Conservation (phyloP, 2,329 filamentous ascomycete genomes). For the Metarhizium robertsii region DNA sequence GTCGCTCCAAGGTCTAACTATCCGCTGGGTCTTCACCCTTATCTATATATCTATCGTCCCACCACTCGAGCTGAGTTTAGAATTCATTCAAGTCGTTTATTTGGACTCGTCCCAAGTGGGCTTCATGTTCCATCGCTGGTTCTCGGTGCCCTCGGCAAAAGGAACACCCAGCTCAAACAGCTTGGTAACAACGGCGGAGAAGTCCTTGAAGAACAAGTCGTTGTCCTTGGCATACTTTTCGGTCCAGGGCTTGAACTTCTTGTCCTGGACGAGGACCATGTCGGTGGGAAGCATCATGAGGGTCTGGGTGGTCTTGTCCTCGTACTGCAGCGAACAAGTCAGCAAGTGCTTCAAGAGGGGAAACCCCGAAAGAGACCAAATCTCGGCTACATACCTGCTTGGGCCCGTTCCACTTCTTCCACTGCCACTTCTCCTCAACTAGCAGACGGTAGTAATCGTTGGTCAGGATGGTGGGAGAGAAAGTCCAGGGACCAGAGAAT, state of each 20-base stretch:
- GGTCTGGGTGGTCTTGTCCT: slow-evolving; percentile 77
- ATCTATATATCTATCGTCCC: neutral
- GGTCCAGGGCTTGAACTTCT: slow-evolving; percentile 70
- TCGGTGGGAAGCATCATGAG: slow-evolving; percentile 98
- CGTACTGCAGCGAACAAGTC: slow-evolving; percentile 45
- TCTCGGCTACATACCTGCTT: slow-evolving; percentile 42
- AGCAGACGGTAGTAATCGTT: slow-evolving; percentile 93
- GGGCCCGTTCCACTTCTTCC: slow-evolving; percentile 85
- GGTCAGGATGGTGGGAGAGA: slow-evolving; percentile 81
- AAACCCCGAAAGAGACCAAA: neutral
- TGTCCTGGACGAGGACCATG: slow-evolving; percentile 79
- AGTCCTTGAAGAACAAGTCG: slow-evolving; percentile 89
- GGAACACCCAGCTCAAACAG: slow-evolving; percentile 93
- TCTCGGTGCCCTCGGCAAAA: slow-evolving; percentile 57
- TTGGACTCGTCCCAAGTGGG: slow-evolving; percentile 27
- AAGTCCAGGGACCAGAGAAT: slow-evolving; percentile 84
- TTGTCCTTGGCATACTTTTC: slow-evolving; percentile 88
- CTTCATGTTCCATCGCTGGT: slow-evolving; percentile 56
- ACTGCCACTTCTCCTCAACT: slow-evolving; percentile 84
- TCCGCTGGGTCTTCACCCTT: neutral
- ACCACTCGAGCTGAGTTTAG: neutral
- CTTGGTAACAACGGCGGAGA: slow-evolving; percentile 66
- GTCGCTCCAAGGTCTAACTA: neutral
- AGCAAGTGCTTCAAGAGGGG: neutral
- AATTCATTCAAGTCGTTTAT: slow-evolving; percentile 5